Evolutionary conservation across 176 grass and related monocot genomes (phyloP), one percentile per base, ranked within the genome.

Genomic region (Bolboschoenus planiculmis): DNA sequence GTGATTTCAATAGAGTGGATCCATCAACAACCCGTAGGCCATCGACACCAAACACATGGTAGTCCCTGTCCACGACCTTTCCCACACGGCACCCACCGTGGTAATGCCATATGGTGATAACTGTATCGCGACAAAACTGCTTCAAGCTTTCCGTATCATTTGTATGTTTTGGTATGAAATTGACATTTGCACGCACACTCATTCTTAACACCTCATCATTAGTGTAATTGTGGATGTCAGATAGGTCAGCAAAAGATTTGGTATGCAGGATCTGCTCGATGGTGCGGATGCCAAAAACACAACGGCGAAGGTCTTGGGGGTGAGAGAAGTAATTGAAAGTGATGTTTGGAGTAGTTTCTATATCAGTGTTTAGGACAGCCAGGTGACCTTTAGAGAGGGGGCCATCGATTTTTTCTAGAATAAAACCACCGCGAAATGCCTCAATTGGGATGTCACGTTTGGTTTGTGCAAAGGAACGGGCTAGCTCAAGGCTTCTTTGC

Each of bases 391-490:
- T 87, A 37, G 92, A 94, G 58, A 91, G 72, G 3, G 92, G 92
- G 15, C 89, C 92, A 60, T 94, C 89, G n/a, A 94, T 83, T 78
- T 94, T 94, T 34, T 90, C 90, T 48, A 94, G 92, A 73, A 94
- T 94, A 34, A 98, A 91, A 29, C 96, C 96, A n/a, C 96, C 96
- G 39, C 83, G 43, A 48, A 91, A 97, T 29, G 92, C 93, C 90
- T 97, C 93, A 55, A 84, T 86, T 8, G 93, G 90, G 20, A 97
- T 77, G 85, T 36, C 60, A 30, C 53, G 37, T 82, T 95, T 98
- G 20, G 86, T 92, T 35, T 76, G 70, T 27, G 81, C 82, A 59
- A 93, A 98, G 61, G 90, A 86, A 29, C 48, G 72, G 48, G 87
- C 89, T 23, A 88, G 84, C 8, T 88, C 76, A 56, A 91, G 71